phyloP scores from a whole-genome alignment of 805 yeast species.

The Candida montana region DNA sequence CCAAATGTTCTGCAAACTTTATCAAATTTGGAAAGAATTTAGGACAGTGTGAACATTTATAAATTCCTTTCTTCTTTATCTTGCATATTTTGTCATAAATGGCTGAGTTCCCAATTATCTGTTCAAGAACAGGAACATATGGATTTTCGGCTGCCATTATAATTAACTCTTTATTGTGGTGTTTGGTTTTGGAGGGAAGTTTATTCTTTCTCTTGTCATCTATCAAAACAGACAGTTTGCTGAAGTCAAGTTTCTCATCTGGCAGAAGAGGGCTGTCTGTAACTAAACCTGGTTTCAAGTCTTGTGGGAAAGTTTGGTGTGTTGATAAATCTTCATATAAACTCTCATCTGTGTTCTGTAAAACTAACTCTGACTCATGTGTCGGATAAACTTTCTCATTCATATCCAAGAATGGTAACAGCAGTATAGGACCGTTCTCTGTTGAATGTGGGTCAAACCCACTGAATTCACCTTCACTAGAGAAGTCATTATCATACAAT shows the following conservation, averaged over 20 bases:
- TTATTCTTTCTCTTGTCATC: not conserved
- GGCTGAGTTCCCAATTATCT: slow-evolving; percentile 23
- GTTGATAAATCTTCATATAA: not conserved
- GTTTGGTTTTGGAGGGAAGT: no score
- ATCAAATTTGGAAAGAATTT: slow-evolving; percentile 33
- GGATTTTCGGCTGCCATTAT: not conserved
- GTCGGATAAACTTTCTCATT: not conserved
- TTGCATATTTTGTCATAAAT: slow-evolving; percentile 26
- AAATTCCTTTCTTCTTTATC: slow-evolving; percentile 37
- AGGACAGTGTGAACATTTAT: slow-evolving; percentile 44
- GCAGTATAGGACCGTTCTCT: not conserved
- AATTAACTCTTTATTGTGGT: not conserved
- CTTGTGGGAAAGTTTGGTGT: no score
- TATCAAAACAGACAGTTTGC: not conserved
- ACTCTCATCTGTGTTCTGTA: no score
- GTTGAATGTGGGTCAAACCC: not conserved
- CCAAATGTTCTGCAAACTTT: slow-evolving; percentile 40
- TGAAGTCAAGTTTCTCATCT: not conserved
- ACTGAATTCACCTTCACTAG: not conserved
- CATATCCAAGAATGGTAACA: not conserved
- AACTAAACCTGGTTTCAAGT: no score
- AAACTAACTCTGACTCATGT: no score
- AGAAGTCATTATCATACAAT: not conserved
- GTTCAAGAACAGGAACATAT: slow-evolving; percentile 17
- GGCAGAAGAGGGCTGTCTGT: not conserved